Conservation (phyloP, 192 early-diverging fungal genomes). For the Umbelopsis sp. region DNA sequence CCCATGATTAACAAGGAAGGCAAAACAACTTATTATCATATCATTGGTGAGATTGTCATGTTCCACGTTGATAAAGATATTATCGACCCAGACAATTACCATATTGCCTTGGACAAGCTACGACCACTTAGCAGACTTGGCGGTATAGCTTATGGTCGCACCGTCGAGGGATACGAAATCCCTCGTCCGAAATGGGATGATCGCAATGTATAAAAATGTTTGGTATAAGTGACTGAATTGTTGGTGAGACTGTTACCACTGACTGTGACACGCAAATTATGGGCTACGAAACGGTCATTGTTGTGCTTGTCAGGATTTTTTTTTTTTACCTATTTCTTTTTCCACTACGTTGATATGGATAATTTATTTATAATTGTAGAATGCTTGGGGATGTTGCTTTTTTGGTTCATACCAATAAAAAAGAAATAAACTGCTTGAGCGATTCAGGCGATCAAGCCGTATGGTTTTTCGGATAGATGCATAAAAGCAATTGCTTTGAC, state of each 20-base stretch:
- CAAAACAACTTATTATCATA: constrained; percentile 36
- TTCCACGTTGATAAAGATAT: constrained; percentile 44
- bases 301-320: too few species aligned
- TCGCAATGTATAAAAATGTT: background rate
- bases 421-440: too few species aligned
- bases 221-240: background rate
- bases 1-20: constrained; percentile 36
- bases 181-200: constrained; percentile 30
- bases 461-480: too few species aligned
- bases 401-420: too few species aligned
- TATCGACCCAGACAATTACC: constrained; percentile 28
- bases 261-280: background rate
- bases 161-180: constrained; percentile 39
- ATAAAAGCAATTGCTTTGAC: too few species aligned
- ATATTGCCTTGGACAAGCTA: constrained; percentile 37
- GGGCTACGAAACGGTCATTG: too few species aligned
- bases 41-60: constrained; percentile 44
- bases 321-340: too few species aligned
- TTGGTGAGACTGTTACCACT: constrained; percentile 7
- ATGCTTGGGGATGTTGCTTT: too few species aligned
- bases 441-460: too few species aligned
- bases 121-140: constrained; percentile 43
- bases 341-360: too few species aligned
- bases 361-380: too few species aligned
- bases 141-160: constrained; percentile 45